Conservation (phyloP, 129 eudicot genomes). For the Arctium minus region DNA sequence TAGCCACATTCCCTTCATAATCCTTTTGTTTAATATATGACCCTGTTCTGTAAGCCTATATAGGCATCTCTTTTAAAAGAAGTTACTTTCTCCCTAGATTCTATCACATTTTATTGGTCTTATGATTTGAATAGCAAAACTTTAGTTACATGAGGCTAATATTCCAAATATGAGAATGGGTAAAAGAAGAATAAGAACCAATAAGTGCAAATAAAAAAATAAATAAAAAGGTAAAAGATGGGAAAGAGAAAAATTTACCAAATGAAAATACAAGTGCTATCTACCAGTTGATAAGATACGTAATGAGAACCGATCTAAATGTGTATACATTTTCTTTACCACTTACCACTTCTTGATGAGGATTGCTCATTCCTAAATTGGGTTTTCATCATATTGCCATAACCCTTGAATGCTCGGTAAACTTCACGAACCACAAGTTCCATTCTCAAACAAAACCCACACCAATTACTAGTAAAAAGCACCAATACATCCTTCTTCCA, state of each 20-base stretch:
- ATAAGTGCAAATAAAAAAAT: neutral
- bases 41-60: neutral
- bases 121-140: neutral
- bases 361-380: conserved; percentile 36
- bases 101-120: neutral
- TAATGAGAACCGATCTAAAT: neutral
- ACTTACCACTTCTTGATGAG: conserved; percentile 43
- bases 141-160: neutral
- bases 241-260: conserved; percentile 5
- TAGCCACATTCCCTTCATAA: neutral
- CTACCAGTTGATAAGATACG: neutral
- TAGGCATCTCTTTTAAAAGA: neutral
- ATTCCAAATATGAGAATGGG: neutral
- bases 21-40: neutral
- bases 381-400: conserved; percentile 37
- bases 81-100: neutral
- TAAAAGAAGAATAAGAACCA: conserved; percentile 3
- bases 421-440: conserved; percentile 90
- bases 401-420: conserved; percentile 63
- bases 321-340: neutral
- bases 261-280: neutral
- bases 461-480: conserved; percentile 80
- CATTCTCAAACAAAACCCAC: conserved; percentile 90
- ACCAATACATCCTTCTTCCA: conserved; percentile 69
- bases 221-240: neutral